These are phyloP conservation scores for Waltergamsia citrina DNA, from an alignment of 2,329 filamentous ascomycete genomes.

Conservation along the genomic window DNA sequence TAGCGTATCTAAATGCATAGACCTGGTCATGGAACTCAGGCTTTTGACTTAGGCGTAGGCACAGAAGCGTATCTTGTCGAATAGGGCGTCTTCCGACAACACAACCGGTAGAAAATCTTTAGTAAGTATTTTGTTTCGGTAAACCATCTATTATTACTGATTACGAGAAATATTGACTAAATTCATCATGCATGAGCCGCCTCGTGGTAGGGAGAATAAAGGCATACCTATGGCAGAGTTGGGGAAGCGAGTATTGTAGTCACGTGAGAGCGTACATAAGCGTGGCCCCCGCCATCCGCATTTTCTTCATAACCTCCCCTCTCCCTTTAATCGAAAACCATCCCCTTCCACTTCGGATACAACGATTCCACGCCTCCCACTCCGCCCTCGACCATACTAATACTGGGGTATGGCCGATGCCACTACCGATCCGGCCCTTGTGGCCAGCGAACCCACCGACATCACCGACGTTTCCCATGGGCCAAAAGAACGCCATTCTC, in stretches of 20 bases:
- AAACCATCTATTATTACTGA: too few species aligned
- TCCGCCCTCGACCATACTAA: conserved; percentile 6
- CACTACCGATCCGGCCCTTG: conserved; percentile 25
- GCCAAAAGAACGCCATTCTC: conserved; percentile 43
- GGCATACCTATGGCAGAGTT: conserved; percentile 3
- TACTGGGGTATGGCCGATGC: conserved; percentile 12
- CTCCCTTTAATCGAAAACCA: conserved; percentile 24
- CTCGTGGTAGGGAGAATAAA: too few species aligned
- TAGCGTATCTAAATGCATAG: too few species aligned
- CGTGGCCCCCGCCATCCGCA: conserved; percentile 17
- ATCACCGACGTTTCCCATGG: background rate
- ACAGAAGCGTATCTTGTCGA: too few species aligned
- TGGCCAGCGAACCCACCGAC: conserved; percentile 17
- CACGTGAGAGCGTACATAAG: conserved; percentile 6
- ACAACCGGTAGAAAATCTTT: too few species aligned
- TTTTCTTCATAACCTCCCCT: conserved; percentile 14
- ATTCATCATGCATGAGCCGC: too few species aligned
- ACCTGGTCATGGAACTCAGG: background rate
- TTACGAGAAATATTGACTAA: too few species aligned
- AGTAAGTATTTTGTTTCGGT: too few species aligned
- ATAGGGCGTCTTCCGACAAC: too few species aligned
- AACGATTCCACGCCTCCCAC: conserved; percentile 22
- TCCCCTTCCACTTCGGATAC: conserved; percentile 24
- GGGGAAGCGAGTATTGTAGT: background rate
- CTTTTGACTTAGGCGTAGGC: too few species aligned